Evolutionary conservation across 2,329 filamentous ascomycete species (phyloP).

Genomic region (Huntiella moniliformis): DNA sequence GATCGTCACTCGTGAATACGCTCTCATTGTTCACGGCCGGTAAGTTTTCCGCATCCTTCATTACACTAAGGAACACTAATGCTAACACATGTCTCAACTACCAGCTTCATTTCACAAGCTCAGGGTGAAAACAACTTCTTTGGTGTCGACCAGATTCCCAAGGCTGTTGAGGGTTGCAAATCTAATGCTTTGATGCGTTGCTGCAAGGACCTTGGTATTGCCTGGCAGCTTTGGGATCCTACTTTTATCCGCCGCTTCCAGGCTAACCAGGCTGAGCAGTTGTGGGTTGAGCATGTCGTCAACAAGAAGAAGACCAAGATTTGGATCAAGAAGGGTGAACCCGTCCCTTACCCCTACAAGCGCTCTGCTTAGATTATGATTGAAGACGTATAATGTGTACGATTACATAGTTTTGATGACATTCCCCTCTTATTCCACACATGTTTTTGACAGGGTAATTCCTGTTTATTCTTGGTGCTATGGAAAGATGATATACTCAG

Average conservation of each 20-base stretch:
- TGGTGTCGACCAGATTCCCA: constrained; percentile 71
- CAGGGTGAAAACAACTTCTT: constrained; percentile 94
- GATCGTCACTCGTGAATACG: constrained; percentile 76
- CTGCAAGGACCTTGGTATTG: constrained; percentile 93
- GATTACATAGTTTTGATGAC: too few relatives aligned
- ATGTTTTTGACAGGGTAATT: too few relatives aligned
- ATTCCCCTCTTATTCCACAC: too few relatives aligned
- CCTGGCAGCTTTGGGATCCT: constrained; percentile 92
- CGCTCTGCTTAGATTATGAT: constrained; percentile 11
- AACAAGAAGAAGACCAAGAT: constrained; percentile 85
- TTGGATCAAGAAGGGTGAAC: constrained; percentile 60
- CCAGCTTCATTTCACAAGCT: constrained; percentile 74
- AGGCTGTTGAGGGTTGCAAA: constrained; percentile 90
- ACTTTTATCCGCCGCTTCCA: constrained; percentile 72
- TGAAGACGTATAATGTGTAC: too few relatives aligned
- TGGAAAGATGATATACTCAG: too few relatives aligned
- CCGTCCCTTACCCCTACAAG: constrained; percentile 44
- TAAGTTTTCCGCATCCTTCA: constrained; percentile 24
- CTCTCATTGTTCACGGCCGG: constrained; percentile 73
- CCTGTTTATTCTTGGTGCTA: too few relatives aligned
- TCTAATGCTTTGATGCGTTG: constrained; percentile 95
- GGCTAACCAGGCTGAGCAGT: constrained; percentile 53
- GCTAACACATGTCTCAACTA: background rate
- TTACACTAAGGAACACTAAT: background rate
- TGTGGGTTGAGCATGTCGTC: constrained; percentile 71